Conservation (phyloP, 176 grass and related monocot species). For the Hsuehochloa calcarea region DNA sequence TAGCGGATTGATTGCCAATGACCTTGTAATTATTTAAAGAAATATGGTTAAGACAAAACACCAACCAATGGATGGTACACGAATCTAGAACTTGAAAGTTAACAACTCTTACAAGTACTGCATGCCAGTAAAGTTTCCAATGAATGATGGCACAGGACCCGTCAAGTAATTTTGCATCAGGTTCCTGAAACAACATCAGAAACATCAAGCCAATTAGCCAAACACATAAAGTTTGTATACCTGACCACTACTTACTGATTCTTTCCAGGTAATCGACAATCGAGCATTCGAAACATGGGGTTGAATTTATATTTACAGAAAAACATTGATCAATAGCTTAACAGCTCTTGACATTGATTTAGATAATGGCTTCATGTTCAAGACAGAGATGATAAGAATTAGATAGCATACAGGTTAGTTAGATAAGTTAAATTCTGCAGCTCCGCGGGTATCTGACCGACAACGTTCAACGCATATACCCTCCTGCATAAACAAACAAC, state of each 20-base stretch:
- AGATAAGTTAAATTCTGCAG: constrained; percentile 56
- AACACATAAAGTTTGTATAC: neutral
- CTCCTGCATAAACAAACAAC: constrained; percentile 33
- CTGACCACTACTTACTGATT: too few relatives aligned
- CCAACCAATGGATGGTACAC: too few relatives aligned
- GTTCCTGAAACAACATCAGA: neutral
- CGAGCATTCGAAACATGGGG: neutral
- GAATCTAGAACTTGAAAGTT: too few relatives aligned
- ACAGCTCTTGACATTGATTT: neutral
- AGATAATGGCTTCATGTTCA: neutral
- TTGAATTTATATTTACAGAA: neutral
- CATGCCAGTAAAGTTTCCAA: too few relatives aligned
- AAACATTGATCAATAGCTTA: neutral
- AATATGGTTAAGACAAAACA: too few relatives aligned
- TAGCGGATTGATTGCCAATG: too few relatives aligned
- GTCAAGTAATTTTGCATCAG: neutral
- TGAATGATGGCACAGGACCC: too few relatives aligned
- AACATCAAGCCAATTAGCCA: neutral
- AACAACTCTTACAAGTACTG: too few relatives aligned
- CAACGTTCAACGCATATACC: constrained; percentile 39
- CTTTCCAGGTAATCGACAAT: neutral
- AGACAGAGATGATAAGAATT: neutral
- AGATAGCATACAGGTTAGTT: constrained; percentile 35
- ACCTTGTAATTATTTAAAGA: too few relatives aligned
- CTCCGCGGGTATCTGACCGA: constrained; percentile 51